Conservation (phyloP, 179 eudicot species). For the Sideroxylon spinosum region DNA sequence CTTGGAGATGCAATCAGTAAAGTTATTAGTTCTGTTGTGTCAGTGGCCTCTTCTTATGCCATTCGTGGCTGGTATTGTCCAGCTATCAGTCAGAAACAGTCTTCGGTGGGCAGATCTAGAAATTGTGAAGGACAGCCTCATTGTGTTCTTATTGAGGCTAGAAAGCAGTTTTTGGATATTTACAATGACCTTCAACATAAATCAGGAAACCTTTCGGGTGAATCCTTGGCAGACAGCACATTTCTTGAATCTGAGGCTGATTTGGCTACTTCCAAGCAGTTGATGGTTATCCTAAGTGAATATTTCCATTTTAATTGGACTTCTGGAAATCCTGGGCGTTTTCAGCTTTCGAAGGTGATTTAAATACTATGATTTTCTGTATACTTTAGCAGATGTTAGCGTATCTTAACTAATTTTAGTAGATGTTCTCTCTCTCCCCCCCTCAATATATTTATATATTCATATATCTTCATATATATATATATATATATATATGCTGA, state of each 20-base stretch:
- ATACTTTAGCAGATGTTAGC: constrained; percentile 1
- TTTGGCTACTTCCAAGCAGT: constrained; percentile 52
- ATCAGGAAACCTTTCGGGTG: constrained; percentile 35
- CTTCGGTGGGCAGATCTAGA: constrained; percentile 29
- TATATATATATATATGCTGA: not conserved
- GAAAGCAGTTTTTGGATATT: constrained; percentile 48
- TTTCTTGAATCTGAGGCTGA: constrained; percentile 57
- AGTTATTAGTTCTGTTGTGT: constrained; percentile 46
- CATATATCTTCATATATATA: not conserved
- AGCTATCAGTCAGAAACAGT: constrained; percentile 37
- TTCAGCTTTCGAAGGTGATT: constrained; percentile 61
- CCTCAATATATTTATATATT: not conserved
- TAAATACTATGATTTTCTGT: constrained; percentile 2
- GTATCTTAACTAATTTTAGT: not conserved
- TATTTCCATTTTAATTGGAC: constrained; percentile 42
- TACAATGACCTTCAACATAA: constrained; percentile 36
- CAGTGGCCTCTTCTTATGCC: constrained; percentile 60
- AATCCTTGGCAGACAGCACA: constrained; percentile 42
- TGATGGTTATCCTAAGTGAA: constrained; percentile 50
- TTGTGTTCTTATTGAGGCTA: constrained; percentile 47
- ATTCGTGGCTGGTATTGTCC: constrained; percentile 33
- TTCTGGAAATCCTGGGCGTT: constrained; percentile 32
- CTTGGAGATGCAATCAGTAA: constrained; percentile 39
- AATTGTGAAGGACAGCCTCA: constrained; percentile 33
- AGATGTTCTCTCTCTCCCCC: not conserved